Evolutionary conservation across 352 stramenopile genomes (phyloP).

Genomic region (Globisporangium irregulare): DNA sequence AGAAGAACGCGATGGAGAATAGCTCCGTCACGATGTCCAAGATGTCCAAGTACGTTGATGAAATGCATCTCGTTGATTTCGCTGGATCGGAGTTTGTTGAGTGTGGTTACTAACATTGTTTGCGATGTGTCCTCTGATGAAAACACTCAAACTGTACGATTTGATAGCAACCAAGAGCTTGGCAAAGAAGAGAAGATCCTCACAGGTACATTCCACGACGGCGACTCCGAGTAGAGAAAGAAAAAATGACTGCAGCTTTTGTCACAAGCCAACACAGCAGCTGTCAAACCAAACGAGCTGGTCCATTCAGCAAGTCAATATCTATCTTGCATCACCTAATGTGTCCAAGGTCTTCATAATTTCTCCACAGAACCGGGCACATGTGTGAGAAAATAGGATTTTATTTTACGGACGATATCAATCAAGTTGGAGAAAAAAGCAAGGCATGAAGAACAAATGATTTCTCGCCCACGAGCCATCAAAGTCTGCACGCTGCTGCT

Average conservation of each 20-base stretch:
- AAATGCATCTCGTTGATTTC: not conserved
- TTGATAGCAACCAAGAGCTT: conserved; percentile 35
- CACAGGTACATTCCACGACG: conserved; percentile 58
- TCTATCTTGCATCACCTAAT: not conserved
- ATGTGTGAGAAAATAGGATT: not conserved
- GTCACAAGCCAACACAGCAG: not conserved
- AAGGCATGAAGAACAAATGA: not conserved
- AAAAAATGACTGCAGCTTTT: not conserved
- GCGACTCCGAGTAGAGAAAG: conserved; percentile 47
- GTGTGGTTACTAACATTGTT: not conserved
- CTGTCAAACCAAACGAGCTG: too few species aligned
- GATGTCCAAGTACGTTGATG: conserved; percentile 32
- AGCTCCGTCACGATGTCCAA: conserved; percentile 35
- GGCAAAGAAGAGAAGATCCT: conserved; percentile 70
- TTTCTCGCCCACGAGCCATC: not conserved
- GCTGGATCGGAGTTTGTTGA: not conserved
- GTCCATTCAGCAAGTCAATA: not conserved
- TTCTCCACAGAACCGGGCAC: too few species aligned
- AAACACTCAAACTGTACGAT: too few species aligned
- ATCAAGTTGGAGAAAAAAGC: not conserved
- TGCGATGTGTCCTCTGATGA: not conserved
- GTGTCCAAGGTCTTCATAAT: too few species aligned
- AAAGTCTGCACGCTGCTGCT: not conserved
- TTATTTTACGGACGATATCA: not conserved
- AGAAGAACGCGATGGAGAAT: conserved; percentile 41